A percentile compares a stretch with the other conserved stretches of the same genome.
These are phyloP conservation scores for Tuber calosporum DNA, from an alignment of 495 filamentous ascomycete genomes.

Conservation along the genomic window DNA sequence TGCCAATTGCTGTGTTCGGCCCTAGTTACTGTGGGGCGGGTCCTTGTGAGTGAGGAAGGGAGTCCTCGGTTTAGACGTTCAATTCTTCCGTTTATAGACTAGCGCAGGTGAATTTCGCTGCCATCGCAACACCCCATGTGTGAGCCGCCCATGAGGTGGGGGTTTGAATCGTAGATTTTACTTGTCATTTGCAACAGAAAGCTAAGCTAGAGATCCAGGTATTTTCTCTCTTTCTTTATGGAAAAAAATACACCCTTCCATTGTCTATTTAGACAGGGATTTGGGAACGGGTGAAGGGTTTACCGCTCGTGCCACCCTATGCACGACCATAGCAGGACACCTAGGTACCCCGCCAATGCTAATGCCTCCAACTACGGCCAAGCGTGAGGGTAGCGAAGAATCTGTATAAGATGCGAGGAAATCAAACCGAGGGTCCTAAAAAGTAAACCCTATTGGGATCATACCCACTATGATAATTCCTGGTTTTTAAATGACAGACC, in stretches of 20 bases:
- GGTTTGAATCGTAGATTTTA: not conserved
- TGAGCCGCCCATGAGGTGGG: not conserved
- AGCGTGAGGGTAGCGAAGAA: too few relatives aligned
- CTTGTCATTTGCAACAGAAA: not conserved
- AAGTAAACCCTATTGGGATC: too few relatives aligned
- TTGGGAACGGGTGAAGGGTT: not conserved
- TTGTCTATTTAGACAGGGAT: not conserved
- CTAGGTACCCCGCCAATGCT: too few relatives aligned
- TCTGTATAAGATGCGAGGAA: too few relatives aligned
- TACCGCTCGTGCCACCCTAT: too few relatives aligned
- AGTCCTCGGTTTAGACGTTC: not conserved
- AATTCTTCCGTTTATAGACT: not conserved
- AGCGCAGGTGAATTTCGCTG: not conserved
- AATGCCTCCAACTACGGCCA: too few relatives aligned
- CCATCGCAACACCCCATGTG: not conserved
- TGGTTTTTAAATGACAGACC: too few relatives aligned
- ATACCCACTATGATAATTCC: too few relatives aligned
- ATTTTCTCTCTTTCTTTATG: not conserved
- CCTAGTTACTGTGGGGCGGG: not conserved
- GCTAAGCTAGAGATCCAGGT: not conserved
- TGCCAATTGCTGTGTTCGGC: not conserved
- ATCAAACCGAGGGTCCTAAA: too few relatives aligned
- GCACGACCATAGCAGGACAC: too few relatives aligned
- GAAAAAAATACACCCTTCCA: not conserved
- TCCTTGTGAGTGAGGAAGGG: not conserved